A percentile compares a stretch with the other conserved stretches of the same genome.
These are phyloP conservation scores for Syzygium syzygioides DNA, from an alignment of 441 rosid genomes.

Conservation along the genomic window DNA sequence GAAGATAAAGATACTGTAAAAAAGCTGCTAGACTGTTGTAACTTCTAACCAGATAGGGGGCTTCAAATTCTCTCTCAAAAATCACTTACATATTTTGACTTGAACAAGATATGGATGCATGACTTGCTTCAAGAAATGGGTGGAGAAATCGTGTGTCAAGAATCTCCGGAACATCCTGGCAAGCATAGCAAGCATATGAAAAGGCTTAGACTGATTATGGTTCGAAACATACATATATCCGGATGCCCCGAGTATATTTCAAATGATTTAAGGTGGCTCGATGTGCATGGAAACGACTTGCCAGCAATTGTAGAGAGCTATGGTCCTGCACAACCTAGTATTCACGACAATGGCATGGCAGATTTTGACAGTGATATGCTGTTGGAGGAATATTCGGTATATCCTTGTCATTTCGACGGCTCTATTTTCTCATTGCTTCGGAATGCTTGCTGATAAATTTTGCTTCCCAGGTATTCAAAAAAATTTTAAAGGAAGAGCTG, in stretches of 20 bases:
- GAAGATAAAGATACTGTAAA: slow-evolving; percentile 9
- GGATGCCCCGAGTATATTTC: slow-evolving; percentile 2
- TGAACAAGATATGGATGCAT: slow-evolving; percentile 19
- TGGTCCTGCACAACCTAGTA: neutral
- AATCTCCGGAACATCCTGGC: neutral
- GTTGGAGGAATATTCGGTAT: neutral
- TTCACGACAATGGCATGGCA: neutral
- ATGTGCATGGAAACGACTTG: neutral
- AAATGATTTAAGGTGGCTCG: neutral
- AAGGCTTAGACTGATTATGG: neutral
- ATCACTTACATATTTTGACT: slow-evolving; percentile 10
- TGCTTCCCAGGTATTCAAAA: neutral
- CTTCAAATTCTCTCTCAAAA: slow-evolving; percentile 12
- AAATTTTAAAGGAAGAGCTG: neutral
- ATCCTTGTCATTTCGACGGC: neutral
- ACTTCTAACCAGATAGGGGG: slow-evolving; percentile 14
- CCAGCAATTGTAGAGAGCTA: neutral
- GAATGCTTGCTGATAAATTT: neutral
- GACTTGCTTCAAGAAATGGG: slow-evolving; percentile 23
- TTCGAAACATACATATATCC: neutral
- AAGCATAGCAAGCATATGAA: slow-evolving; percentile 1
- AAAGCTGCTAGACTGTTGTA: neutral
- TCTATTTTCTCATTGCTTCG: neutral
- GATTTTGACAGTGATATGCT: no score
- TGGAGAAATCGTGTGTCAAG: slow-evolving; percentile 6